Conservation (phyloP, 805 yeast species). For the Ogataea populi-albae region DNA sequence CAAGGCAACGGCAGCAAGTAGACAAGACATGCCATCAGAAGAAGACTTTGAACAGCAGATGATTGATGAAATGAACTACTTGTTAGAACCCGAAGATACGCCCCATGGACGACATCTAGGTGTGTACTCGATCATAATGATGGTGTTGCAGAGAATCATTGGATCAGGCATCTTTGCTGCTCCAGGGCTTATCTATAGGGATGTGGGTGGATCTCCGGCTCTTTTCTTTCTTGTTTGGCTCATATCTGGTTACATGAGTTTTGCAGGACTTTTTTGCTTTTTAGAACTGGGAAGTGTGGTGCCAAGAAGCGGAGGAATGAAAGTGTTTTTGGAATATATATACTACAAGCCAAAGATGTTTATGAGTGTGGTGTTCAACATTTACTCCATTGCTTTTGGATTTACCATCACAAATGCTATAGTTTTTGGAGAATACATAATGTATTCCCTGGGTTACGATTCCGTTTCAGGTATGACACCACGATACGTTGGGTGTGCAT, state of each 20-base stretch:
- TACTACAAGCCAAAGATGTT: constrained; percentile 58
- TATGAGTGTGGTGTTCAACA: constrained; percentile 45
- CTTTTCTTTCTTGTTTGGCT: constrained; percentile 63
- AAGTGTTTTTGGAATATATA: constrained; percentile 66
- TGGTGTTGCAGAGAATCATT: constrained; percentile 65
- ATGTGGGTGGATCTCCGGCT: constrained; percentile 64
- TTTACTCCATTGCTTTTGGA: constrained; percentile 49
- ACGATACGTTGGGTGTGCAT: constrained; percentile 40
- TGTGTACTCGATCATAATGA: constrained; percentile 57
- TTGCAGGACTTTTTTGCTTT: constrained; percentile 64
- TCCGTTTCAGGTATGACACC: constrained; percentile 37
- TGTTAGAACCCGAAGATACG: constrained; percentile 40
- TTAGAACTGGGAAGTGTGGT: constrained; percentile 68
- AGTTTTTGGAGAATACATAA: constrained; percentile 52
- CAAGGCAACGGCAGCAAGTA: too few species aligned
- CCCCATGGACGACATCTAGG: constrained; percentile 81
- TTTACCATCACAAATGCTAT: constrained; percentile 49
- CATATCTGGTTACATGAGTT: constrained; percentile 57
- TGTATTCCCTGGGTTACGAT: constrained; percentile 43
- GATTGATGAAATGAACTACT: constrained; percentile 24
- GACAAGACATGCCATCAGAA: constrained; percentile 13
- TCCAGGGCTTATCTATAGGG: constrained; percentile 62
- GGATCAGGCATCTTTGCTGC: constrained; percentile 81
- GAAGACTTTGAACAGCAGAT: constrained; percentile 13
- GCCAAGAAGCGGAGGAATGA: constrained; percentile 75